Evolutionary conservation across 2,329 filamentous ascomycete species (phyloP), one percentile per base, ranked within the genome.

Genomic region (Botrytis cinerea): DNA sequence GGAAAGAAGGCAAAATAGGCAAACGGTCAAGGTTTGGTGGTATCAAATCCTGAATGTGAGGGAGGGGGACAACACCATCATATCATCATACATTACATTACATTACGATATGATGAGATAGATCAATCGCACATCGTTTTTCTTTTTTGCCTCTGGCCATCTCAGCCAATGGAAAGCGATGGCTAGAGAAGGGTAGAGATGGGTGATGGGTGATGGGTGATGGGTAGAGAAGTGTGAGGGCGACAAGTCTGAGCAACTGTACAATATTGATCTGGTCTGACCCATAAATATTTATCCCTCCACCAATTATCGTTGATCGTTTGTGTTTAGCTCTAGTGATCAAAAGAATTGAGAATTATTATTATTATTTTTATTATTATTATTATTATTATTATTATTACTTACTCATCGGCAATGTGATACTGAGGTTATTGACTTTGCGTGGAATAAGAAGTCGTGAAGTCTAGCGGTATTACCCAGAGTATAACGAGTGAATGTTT

Each of bases 171-270:
- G 8, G 43, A 9, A 12, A 28, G 7, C 4, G 22, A 45, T 45
- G 61, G 61, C 12, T 45, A 63, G 32, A 45, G 61, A 63, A 45
- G 61, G 61, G 32, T 63, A 63, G 61, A 63, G 61, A 63, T 32
- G 61, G 61, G 1, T 45, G 38, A 43, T 40, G 22, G 35, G 14
- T 45, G 61, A 63, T 32, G 61, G 61, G 1, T 45, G 38, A 43
- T 40, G 22, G 35, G 14, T 12, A 10, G 35, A 40, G 25, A 38
- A 48, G 25, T 48, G 22, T 14, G 60, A 43, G 59, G 14, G 35
- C n/a, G 59, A 32, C 45, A 10, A 25, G 43, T 20, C 35, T 38
- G 35, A 38, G 4, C 35, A 38, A 32, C 32, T 3, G 28, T 62
- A 40, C 60, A 18, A 45, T 0, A 28, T 22, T 22, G 25, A 63